Base-by-base conservation (phyloP, 768 basidiomycete genomes). In the Lanmaoa rubissima region DNA sequence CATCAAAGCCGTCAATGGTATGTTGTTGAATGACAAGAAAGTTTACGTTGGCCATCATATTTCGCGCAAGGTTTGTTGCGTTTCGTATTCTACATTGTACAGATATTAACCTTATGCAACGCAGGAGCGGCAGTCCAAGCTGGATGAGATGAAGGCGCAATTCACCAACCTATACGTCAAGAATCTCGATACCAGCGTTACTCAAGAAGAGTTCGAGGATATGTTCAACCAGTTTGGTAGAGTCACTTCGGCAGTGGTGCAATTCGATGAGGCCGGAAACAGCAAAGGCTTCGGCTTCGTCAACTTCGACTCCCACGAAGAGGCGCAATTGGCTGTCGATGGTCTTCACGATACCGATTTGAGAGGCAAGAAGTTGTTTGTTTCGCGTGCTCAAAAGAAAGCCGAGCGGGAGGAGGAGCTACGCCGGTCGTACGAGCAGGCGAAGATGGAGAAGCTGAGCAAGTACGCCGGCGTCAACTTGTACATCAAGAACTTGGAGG, bases 111-210 rank as follows among this genome's bases (percentile, higher is more conserved):
- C n/a, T 39, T 12, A 4, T 28, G 2, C 3, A 9, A 31, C 54
- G 1, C 52, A 92, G 87, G 97, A 98, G 77, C 90, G 97, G 63
- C 93, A 96, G 78, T 94, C 94, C 72, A 98, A 99, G 78, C 80
- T 98, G 59, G 97, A 98, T 68, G 96, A 99, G 78, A 92, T 94
- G 86, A 94, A 90, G 74, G 79, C 94, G 28, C 92, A 95, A 65
- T 99, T 92, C 80, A 99, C 97, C 71, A 99, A 99, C 79, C 82
- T 99, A 59, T 99, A 97, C 76, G 79, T 98, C 78, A 99, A 99
- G 85, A 98, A 98, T 78, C 73, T 99, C 63, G 93, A 95, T 70
- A 69, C 82, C 46, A 92, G 93, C 64, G 82, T 90, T 58, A 82
- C 86, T 32, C 85, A 93, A 65, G 89, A 92, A 19, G 91, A 97